These are phyloP conservation scores for Umbelopsis sp. DNA, from an alignment of 371 early-diverging fungal genomes.

Conservation along the genomic window DNA sequence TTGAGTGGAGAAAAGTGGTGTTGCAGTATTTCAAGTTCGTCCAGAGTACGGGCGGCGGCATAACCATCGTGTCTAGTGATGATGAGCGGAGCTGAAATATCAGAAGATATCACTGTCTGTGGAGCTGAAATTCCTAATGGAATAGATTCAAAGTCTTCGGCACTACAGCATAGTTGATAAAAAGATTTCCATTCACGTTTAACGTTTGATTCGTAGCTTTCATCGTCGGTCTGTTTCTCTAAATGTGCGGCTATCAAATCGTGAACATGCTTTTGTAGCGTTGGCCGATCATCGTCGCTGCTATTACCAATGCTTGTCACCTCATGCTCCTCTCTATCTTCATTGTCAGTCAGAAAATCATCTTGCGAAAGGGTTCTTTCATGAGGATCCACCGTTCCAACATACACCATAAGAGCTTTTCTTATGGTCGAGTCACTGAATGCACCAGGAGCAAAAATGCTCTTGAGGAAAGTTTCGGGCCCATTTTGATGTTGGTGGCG, in stretches of 20 bases:
- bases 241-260: not conserved
- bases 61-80: constrained; percentile 6
- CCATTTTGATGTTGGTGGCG: not conserved
- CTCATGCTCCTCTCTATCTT: constrained; percentile 4
- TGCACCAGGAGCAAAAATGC: constrained; percentile 1
- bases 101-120: not conserved
- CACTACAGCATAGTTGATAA: not conserved
- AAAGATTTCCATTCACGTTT: not conserved
- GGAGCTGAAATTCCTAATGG: not conserved
- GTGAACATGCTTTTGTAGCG: not conserved
- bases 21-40: not conserved
- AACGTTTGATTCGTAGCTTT: not conserved
- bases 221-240: not conserved
- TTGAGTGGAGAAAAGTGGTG: constrained; percentile 2
- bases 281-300: constrained; percentile 9
- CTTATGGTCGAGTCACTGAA: constrained; percentile 8
- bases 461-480: not conserved
- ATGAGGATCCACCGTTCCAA: constrained; percentile 2
- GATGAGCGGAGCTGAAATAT: not conserved
- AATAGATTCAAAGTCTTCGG: not conserved
- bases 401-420: constrained; percentile 11
- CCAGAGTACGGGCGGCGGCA: not conserved
- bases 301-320: constrained; percentile 11
- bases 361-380: constrained; percentile 1
- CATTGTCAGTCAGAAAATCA: constrained; percentile 8